Evolutionary conservation across 352 stramenopile genomes (phyloP).

Genomic region (Blastocystis sp.): DNA sequence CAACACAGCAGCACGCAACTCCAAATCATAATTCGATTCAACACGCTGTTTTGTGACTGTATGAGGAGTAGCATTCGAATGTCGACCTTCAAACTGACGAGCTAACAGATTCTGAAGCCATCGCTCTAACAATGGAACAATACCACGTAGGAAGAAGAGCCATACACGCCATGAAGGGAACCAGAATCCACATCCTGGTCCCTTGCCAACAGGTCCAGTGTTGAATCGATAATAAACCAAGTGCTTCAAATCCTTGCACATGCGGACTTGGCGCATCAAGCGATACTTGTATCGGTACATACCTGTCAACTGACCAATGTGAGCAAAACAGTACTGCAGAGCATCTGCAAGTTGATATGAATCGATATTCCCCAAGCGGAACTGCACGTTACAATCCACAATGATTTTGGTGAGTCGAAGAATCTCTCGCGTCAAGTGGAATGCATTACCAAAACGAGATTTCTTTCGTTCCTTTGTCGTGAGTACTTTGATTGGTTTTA

Average conservation of each 20-base stretch:
- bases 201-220: conserved; percentile 95
- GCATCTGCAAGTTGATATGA: conserved; percentile 97
- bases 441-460: conserved; percentile 87
- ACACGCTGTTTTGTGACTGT: conserved; percentile 99
- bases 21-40: conserved; percentile 97
- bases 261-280: conserved; percentile 89
- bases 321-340: conserved; percentile 95
- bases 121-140: conserved; percentile 91
- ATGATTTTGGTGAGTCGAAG: conserved; percentile 96
- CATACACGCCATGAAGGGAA: conserved; percentile 95
- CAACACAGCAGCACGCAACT: conserved; percentile 96
- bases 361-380: conserved; percentile 96
- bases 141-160: conserved; percentile 98
- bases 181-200: conserved; percentile 96
- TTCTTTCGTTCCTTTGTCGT: conserved; percentile 99
- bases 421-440: conserved; percentile 91
- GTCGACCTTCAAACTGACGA: conserved; percentile 95
- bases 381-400: conserved; percentile 98
- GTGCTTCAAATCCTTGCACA: conserved; percentile 99
- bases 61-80: conserved; percentile 95
- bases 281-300: conserved; percentile 99
- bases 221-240: conserved; percentile 99
- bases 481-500: conserved; percentile 99
- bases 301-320: conserved; percentile 96
- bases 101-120: conserved; percentile 97